phyloP scores from a whole-genome alignment of 345 rosid species.

The Euphorbia tirucalli region DNA sequence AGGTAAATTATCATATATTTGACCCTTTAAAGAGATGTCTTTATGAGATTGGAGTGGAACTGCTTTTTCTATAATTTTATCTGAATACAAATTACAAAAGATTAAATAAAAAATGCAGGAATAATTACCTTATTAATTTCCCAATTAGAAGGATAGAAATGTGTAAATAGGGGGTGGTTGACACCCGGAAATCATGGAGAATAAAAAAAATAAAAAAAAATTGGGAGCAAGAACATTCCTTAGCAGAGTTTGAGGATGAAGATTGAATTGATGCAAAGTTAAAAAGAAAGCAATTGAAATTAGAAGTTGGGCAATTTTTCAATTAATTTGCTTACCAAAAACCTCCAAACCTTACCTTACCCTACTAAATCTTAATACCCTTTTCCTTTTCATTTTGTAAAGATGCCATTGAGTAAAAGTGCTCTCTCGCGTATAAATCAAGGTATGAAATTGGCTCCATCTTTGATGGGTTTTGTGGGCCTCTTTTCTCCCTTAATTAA shows the following conservation, averaged over 20 bases:
- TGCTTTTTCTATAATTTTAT: too few relatives aligned
- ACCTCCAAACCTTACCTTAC: neutral
- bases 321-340: neutral
- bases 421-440: conserved; percentile 24
- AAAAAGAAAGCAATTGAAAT: conserved; percentile 8
- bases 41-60: too few relatives aligned
- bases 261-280: conserved; percentile 9
- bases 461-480: conserved; percentile 27
- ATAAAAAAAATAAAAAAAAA: neutral
- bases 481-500: neutral
- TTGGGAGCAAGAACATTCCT: conserved; percentile 11
- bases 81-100: too few relatives aligned
- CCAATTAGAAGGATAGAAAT: too few relatives aligned
- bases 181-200: conserved; percentile 22
- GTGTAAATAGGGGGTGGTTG: neutral
- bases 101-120: too few relatives aligned
- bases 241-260: conserved; percentile 18
- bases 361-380: conserved; percentile 30
- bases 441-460: conserved; percentile 15
- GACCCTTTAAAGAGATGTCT: too few relatives aligned
- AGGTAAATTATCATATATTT: too few relatives aligned
- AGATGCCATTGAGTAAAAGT: conserved; percentile 18
- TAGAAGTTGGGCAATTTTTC: too few relatives aligned
- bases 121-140: too few relatives aligned
- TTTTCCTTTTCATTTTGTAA: conserved; percentile 27